Percentiles rank a stretch among this genome's conserved stretches.
phyloP scores from a whole-genome alignment of 1,284 basidiomycete genomes.

The Nidula niveotomentosa region DNA sequence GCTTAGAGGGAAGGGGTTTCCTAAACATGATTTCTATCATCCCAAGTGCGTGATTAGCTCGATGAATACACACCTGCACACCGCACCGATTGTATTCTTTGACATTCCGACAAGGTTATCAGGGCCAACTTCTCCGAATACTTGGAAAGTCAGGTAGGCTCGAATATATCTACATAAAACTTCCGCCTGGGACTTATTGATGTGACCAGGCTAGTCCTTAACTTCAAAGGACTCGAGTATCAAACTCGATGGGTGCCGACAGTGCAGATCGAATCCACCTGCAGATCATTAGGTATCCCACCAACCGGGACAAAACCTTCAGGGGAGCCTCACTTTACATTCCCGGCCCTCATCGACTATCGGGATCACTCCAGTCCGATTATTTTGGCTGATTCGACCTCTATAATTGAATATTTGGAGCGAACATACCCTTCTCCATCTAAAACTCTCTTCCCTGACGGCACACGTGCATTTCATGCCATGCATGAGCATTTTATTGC shows the following conservation, averaged over 20 bases:
- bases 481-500: conserved; percentile 11
- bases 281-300: conserved; percentile 13
- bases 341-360: conserved; percentile 21
- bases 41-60: no score
- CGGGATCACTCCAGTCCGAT: conserved; percentile 10
- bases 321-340: conserved; percentile 14
- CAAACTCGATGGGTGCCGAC: conserved; percentile 15
- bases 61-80: no score
- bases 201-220: conserved; percentile 15
- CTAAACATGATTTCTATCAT: no score
- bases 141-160: conserved; percentile 19
- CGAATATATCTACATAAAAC: background rate
- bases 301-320: conserved; percentile 15
- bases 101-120: conserved; percentile 13
- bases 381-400: conserved; percentile 19
- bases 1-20: no score
- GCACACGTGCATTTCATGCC: conserved; percentile 10
- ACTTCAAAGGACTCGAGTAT: conserved; percentile 18
- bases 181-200: background rate
- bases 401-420: conserved; percentile 24
- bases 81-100: conserved; percentile 11
- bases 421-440: conserved; percentile 17
- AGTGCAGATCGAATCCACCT: conserved; percentile 14
- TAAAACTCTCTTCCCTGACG: conserved; percentile 11
- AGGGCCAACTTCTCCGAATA: conserved; percentile 16